Evolutionary conservation across 352 stramenopile species (phyloP), one percentile per base, ranked within the genome.

Genomic region (Phytophthora pseudosyringae): DNA sequence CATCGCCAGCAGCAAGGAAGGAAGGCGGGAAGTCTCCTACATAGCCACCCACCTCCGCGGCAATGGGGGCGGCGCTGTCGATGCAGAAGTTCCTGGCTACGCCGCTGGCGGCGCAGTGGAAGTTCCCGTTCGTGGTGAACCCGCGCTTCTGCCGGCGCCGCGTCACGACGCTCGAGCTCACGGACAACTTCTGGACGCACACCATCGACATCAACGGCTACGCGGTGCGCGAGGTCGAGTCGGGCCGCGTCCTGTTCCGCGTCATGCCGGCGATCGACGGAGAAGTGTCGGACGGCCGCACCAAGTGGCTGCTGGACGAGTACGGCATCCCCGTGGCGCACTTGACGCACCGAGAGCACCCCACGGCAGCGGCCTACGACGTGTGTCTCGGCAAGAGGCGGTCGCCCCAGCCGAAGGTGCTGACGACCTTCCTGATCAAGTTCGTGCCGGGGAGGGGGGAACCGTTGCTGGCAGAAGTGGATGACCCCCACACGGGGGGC

Each of bases 91-190:
- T 77, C 44, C 55, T 83, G 45, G 55, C 58, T 10, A 69, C 62
- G 33, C 71, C 71, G 21, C 63, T 83, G 25, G 40, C 53, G 13
- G 51, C 67, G 58, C 75, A 83, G 53, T 77, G 65, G 68, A 73
- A 77, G 46, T 83, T 80, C 52, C 75, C 75, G 41, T 79, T 76
- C 56, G 63, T 71, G 33, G 67, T 83, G 12, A 80, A 72, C 58
- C 71, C 61, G 16, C 74, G 75, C 49, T 83, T 83, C 51, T 74
- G 75, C 44, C 64, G 63, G 5, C 47, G 64, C 13, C 75, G 65
- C 38, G 51, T 67, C 21, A 74, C 68, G 54, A 77, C 69, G 36
- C 45, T 83, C 31, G 71, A 69, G 41, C 71, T 83, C 9, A 41
- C 54, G 8, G 71, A 83, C 68, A 76, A 75, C 48, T 83, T 83